Conservation (phyloP, 495 filamentous ascomycete species). For the Pseudoneurospora amorphoporcata region DNA sequence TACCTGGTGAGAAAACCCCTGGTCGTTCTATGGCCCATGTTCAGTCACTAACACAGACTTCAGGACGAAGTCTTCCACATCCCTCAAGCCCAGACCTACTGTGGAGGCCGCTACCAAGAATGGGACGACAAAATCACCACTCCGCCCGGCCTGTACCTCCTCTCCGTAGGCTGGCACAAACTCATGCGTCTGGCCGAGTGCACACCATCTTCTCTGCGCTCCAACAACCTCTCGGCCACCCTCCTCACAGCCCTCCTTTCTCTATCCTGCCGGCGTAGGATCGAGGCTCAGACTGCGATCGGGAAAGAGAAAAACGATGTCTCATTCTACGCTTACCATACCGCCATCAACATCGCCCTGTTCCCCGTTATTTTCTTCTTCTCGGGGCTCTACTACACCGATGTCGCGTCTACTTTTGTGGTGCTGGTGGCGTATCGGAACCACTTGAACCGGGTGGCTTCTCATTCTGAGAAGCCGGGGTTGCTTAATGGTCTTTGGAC, state of each 20-base stretch:
- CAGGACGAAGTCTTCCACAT: constrained; percentile 96
- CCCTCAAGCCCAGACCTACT: constrained; percentile 83
- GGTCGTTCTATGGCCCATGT: neutral
- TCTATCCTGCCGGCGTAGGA: constrained; percentile 19
- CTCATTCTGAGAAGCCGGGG: constrained; percentile 7
- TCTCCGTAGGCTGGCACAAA: constrained; percentile 36
- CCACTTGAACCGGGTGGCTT: constrained; percentile 36
- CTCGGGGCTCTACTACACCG: constrained; percentile 87
- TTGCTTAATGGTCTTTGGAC: constrained; percentile 30
- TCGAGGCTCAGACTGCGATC: constrained; percentile 14
- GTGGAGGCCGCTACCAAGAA: constrained; percentile 54
- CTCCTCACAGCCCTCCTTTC: constrained; percentile 25
- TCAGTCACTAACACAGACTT: constrained; percentile 3
- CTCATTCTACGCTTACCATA: constrained; percentile 39
- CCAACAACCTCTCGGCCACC: constrained; percentile 40
- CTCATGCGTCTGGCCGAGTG: constrained; percentile 26
- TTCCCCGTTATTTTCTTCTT: constrained; percentile 96
- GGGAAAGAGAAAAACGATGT: neutral
- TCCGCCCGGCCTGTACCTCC: constrained; percentile 73
- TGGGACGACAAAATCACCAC: constrained; percentile 99
- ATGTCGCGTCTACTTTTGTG: constrained; percentile 58
- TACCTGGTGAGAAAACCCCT: constrained; percentile 54
- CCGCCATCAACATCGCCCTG: constrained; percentile 68
- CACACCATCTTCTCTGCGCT: constrained; percentile 36
- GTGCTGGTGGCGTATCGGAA: constrained; percentile 59